A percentile compares a stretch with the other conserved stretches of the same genome.
Conservation (phyloP, 2,329 filamentous ascomycete species). For the Monosporascus ibericus region DNA sequence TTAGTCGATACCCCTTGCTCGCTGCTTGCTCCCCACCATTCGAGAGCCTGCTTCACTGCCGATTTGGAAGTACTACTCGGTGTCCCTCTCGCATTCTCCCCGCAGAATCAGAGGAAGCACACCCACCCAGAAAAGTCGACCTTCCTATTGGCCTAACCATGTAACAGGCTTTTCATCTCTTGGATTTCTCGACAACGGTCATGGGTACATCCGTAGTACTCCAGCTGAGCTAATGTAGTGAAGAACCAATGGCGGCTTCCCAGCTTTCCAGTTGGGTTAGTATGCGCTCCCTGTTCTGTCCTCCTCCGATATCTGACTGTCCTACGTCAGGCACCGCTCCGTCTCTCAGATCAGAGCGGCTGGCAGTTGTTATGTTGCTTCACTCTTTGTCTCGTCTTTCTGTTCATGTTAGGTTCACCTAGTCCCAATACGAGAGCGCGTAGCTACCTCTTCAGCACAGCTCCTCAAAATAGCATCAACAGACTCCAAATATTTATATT, state of each 20-base stretch:
- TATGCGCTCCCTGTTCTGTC: slow-evolving; percentile 27
- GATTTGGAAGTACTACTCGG: slow-evolving; percentile 26
- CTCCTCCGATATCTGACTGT: slow-evolving; percentile 22
- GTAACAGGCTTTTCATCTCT: slow-evolving; percentile 16
- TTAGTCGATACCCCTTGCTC: slow-evolving; percentile 25
- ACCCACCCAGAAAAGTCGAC: slow-evolving; percentile 21
- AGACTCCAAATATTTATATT: background rate
- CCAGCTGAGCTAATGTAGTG: slow-evolving; percentile 37
- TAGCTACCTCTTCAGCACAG: background rate
- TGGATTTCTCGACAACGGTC: slow-evolving; percentile 37
- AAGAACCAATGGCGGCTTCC: slow-evolving; percentile 35
- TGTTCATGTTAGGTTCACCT: background rate
- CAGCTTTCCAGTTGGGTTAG: slow-evolving; percentile 35
- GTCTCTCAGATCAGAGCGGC: slow-evolving; percentile 5
- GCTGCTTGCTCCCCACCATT: slow-evolving; percentile 20
- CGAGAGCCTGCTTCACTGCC: slow-evolving; percentile 24
- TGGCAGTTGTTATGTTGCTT: slow-evolving; percentile 6
- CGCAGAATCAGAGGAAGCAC: slow-evolving; percentile 25
- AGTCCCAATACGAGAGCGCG: background rate
- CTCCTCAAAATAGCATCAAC: background rate
- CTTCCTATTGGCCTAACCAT: slow-evolving; percentile 33
- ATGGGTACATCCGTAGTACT: slow-evolving; percentile 45
- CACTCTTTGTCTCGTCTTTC: slow-evolving; percentile 2
- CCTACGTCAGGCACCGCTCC: slow-evolving; percentile 14
- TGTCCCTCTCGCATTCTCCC: slow-evolving; percentile 20